A percentile compares a stretch with the other conserved stretches of the same genome.
Evolutionary conservation across 2,329 filamentous ascomycete genomes (phyloP).

Genomic region (Pseudogymnoascus destructans): DNA sequence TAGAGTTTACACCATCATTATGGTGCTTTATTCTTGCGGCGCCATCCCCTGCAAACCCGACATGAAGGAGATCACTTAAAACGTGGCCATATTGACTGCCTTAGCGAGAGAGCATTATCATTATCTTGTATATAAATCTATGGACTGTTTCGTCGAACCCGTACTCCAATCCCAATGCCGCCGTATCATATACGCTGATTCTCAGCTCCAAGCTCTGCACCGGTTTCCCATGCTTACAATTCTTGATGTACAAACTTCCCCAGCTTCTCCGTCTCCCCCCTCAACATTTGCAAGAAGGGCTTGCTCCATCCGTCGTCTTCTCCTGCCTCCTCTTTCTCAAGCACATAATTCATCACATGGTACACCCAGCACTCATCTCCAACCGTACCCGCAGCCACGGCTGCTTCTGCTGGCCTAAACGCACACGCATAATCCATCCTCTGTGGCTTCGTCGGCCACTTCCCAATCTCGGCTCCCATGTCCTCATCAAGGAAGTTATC

Average conservation of each 20-base stretch:
- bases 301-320: constrained; percentile 8
- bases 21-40: no score
- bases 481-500: constrained; percentile 55
- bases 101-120: constrained; percentile 3
- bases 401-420: constrained; percentile 13
- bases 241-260: constrained; percentile 7
- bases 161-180: neutral
- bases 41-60: no score
- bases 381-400: constrained; percentile 18
- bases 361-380: constrained; percentile 47
- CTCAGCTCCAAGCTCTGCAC: neutral
- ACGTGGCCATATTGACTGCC: neutral
- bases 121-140: constrained; percentile 4
- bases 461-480: constrained; percentile 44
- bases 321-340: neutral
- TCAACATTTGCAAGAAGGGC: constrained; percentile 5
- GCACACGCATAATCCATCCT: constrained; percentile 23
- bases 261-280: constrained; percentile 6
- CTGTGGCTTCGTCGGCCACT: constrained; percentile 37
- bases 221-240: neutral
- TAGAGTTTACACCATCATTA: no score
- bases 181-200: neutral
- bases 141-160: neutral
- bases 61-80: no score
- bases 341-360: constrained; percentile 28